Evolutionary conservation across 2,329 filamentous ascomycete genomes (phyloP), one percentile per base, ranked within the genome.

Genomic region (Stagonosporopsis rhizophila): DNA sequence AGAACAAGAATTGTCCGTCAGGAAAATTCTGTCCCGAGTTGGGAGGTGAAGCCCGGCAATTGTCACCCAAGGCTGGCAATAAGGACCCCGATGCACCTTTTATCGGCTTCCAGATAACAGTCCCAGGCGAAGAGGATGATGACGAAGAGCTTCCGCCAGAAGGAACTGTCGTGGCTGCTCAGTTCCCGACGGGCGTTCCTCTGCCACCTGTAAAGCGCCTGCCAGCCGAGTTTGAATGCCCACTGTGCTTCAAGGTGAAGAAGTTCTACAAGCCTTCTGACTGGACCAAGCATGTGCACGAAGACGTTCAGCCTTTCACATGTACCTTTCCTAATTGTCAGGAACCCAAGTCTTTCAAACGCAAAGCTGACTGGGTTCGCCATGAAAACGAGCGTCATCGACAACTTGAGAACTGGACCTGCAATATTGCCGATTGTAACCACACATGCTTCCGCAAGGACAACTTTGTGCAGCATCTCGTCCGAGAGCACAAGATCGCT

Each of bases 281-380:
- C 75, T 97, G 93, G 93, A 96, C 92, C 1, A 96, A 97, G 74
- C 93, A 97, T 70, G 91, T 97, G 0, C 91, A 96, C 66, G 93
- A 96, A 76, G 93, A 97, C 72, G 87, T 96, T 1, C 90, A 95
- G 71, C 93, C 93, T 0, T 96, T 96, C 66, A 96, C 91, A 3
- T 97, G 93, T 76, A 96, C 92, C 0, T 96, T 94, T 79, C 87
- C 89, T 2, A 83, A 86, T 46, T 96, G 93, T 71, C 84, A 85
- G 8, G 92, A 96, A 44, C 87, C 90, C 17, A 96, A 96, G 76
- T 92, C 91, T 32, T 97, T 96, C 81, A 96, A 96, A 77, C 86
- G 92, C 44, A 97, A 96, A 77, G 93, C 93, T 14, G 93, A 97
- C 72, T 97, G 93, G 93, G 92, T 96, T 20, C 86, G 93, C 27